Evolutionary conservation across 768 basidiomycete species (phyloP), one percentile per base, ranked within the genome.

Genomic region (Rubroboletus satanas): DNA sequence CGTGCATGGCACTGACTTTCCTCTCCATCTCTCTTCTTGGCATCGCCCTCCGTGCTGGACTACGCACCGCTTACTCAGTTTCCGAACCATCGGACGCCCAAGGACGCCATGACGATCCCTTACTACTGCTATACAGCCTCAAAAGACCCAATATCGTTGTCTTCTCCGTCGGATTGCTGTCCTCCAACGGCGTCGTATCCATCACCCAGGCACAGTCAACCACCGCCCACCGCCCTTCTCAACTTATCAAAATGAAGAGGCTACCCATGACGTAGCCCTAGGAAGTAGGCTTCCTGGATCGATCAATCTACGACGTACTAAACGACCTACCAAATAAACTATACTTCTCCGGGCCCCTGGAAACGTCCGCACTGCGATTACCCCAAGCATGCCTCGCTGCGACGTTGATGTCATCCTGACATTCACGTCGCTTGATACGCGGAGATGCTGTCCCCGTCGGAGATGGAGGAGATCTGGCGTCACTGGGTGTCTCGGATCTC

Each of bases 321-420:
- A 91, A 83, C 4, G 83, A 70, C n/a, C 77, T 79, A 14, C 89
- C 90, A 64, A 97, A 97, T 62, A 96, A 84, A 64, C 91, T 93
- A 56, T 89, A 68, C n/a, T 89, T 75, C 42, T 89, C 86, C 6
- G 73, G 62, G 12, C 67, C 66, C 51, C 74, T 77, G 59, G 70
- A 60, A 10, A 62, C 74, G 49, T 87, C 86, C 14, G 73, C 45
- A 56, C 78, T 80, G 57, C 77, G 80, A 70, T 81, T 85, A 14
- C 67, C 56, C 52, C 81, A 76, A 23, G 74, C 67, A 28, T 77
- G 76, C 47, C 76, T 66, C 52, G 65, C 65, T 43, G 59, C 23
- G 51, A 54, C 41, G 31, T 29, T 49, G 47, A 56, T 42, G 14
- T 68, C 68, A 11, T 71, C 71, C 5, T 60, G 49, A 9, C 64